These are phyloP conservation scores for Nicotiana attenuata DNA, from an alignment of 257 asterid genomes.

Conservation along the genomic window DNA sequence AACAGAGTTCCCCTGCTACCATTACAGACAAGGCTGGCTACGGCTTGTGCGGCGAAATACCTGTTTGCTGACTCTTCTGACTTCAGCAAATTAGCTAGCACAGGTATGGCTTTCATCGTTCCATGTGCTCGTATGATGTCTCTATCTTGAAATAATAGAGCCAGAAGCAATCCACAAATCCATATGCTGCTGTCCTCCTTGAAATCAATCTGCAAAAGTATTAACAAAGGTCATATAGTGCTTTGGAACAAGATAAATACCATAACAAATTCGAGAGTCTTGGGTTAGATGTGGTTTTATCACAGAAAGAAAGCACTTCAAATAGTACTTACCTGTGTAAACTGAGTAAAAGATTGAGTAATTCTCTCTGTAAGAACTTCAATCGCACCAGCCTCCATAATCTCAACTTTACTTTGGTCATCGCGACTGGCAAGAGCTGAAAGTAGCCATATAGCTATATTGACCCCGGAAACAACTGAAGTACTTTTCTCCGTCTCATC, in stretches of 20 bases:
- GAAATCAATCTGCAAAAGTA: slow-evolving; percentile 58
- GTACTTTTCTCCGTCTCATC: slow-evolving; percentile 49
- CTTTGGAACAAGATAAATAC: background rate
- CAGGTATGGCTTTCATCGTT: slow-evolving; percentile 85
- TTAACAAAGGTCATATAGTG: background rate
- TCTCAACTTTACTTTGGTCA: slow-evolving; percentile 61
- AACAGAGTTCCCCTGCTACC: slow-evolving; percentile 99
- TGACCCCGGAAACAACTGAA: slow-evolving; percentile 64
- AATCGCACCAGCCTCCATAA: slow-evolving; percentile 90
- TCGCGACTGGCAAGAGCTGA: slow-evolving; percentile 75
- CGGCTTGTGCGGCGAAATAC: slow-evolving; percentile 95
- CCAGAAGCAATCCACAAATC: slow-evolving; percentile 74
- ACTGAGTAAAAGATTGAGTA: slow-evolving; percentile 58
- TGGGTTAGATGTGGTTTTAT: background rate
- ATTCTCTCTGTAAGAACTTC: slow-evolving; percentile 84
- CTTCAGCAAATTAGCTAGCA: slow-evolving; percentile 73
- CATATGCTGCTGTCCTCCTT: slow-evolving; percentile 83
- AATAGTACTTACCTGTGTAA: slow-evolving; percentile 48
- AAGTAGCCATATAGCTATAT: slow-evolving; percentile 87
- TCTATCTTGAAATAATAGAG: slow-evolving; percentile 78
- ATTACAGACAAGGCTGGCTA: slow-evolving; percentile 91
- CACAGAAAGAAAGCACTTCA: background rate
- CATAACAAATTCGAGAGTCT: background rate
- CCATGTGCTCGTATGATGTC: slow-evolving; percentile 78
- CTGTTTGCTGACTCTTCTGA: slow-evolving; percentile 84